Evolutionary conservation across 2,329 filamentous ascomycete genomes (phyloP), one percentile per base, ranked within the genome.

Genomic region (Xylariaceae sp.): DNA sequence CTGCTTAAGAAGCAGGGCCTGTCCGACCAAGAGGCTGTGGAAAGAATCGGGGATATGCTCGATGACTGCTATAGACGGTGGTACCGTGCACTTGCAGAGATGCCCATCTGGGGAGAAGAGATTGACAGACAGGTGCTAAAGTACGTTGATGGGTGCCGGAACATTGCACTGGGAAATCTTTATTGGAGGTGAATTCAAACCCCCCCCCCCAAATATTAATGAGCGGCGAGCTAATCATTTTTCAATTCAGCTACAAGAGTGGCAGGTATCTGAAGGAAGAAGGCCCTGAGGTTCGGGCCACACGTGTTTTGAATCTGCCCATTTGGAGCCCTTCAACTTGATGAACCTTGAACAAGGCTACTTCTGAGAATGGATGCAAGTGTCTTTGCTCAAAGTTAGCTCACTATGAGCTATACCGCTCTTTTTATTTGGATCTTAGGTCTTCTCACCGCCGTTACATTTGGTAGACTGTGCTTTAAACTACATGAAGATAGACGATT

Each of bases 91-190:
- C 37, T 67, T 8, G 49, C 49, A 6, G 51, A 63, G 5, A 44
- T 68, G 47, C 65, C 65, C 3, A 47, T 49, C 24, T 68, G 60
- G 58, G 65, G 65, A 7, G 55, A 64, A 13, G 46, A 58, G 10
- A 52, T 62, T 9, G 66, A 68, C 39, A 52, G 40, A 9, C 50
- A 62, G 16, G 63, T 67, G 4, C 48, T 61, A 15, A 58, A 35
- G n/a, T 64, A 61, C 6, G 39, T 67, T 8, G 51, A 62, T 11
- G 63, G 41, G 1, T 62, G 60, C 32, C 54, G 59, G 4, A 57
- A 58, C 26, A 47, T 67, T n/a, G 58, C 62, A 4, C 44, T 66
- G 11, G 65, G 61, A 1, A 65, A 59, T 50, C 55, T 66, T 5
- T 37, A 61, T 18, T 67, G 65, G 65, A 66, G 64, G 64, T 65